A percentile compares a stretch with the other conserved stretches of the same genome.
phyloP scores from a whole-genome alignment of 495 filamentous ascomycete genomes.

The Clohesyomyces aquaticus region DNA sequence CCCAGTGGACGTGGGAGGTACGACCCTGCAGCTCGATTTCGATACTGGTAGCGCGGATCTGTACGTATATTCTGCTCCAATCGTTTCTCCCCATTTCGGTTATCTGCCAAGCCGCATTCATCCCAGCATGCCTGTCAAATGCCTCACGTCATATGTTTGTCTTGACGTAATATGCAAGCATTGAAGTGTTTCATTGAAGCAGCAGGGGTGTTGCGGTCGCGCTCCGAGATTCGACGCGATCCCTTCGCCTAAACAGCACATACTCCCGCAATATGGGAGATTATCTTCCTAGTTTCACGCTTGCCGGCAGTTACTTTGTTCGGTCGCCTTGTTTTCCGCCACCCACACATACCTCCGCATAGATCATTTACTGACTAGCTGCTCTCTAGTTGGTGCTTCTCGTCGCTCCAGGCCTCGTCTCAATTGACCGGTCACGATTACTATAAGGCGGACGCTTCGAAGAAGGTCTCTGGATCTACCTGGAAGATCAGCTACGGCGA shows the following conservation, averaged over 20 bases:
- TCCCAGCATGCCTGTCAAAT: conserved; percentile 11
- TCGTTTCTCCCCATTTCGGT: neutral
- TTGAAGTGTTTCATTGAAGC: conserved; percentile 6
- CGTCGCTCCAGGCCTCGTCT: conserved; percentile 38
- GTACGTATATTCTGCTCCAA: conserved; percentile 50
- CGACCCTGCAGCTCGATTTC: conserved; percentile 68
- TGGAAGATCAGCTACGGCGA: conserved; percentile 79
- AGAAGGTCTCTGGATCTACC: conserved; percentile 56
- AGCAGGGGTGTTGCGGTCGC: neutral
- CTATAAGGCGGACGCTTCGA: conserved; percentile 59
- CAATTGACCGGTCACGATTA: conserved; percentile 62
- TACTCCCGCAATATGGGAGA: conserved; percentile 6
- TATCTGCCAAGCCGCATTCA: conserved; percentile 17
- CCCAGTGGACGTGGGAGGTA: conserved; percentile 67
- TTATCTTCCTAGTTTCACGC: conserved; percentile 1
- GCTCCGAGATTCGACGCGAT: neutral
- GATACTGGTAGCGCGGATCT: conserved; percentile 80
- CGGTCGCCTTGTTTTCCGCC: neutral
- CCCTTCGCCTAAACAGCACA: neutral
- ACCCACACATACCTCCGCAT: neutral
- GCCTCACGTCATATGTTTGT: conserved; percentile 11
- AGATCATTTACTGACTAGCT: conserved; percentile 20
- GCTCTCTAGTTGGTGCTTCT: conserved; percentile 41
- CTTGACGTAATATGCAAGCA: conserved; percentile 24
- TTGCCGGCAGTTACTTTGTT: conserved; percentile 14